A percentile compares a stretch with the other conserved stretches of the same genome.
Conservation (phyloP, 176 grass and related monocot genomes). For the Carex littledalei region DNA sequence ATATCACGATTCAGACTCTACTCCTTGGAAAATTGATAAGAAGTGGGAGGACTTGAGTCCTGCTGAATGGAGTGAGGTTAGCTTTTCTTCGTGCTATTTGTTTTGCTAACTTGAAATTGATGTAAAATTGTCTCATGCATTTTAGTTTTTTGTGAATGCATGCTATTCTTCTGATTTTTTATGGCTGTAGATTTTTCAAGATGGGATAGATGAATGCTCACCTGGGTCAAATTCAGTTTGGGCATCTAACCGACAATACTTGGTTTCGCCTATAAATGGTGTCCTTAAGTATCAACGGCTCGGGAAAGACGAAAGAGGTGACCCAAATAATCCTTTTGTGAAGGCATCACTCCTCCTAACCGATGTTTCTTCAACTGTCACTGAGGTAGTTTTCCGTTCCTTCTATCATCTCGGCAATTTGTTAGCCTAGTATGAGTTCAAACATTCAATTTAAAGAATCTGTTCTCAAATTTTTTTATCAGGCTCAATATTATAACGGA, state of each 20-base stretch:
- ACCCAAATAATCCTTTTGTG: constrained; percentile 64
- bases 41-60: constrained; percentile 95
- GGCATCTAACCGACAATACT: constrained; percentile 67
- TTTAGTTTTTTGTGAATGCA: not conserved
- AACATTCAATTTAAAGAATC: constrained; percentile 3
- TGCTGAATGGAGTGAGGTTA: constrained; percentile 81
- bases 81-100: constrained; percentile 8
- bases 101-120: not conserved
- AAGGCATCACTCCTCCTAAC: constrained; percentile 84
- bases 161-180: constrained; percentile 3
- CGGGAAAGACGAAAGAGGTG: constrained; percentile 77
- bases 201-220: constrained; percentile 60
- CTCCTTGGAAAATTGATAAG: constrained; percentile 70
- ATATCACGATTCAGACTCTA: constrained; percentile 87
- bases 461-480: constrained; percentile 31
- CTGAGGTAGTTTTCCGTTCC: constrained; percentile 53
- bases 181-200: constrained; percentile 72
- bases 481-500: constrained; percentile 95
- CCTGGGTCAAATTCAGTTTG: constrained; percentile 35
- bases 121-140: not conserved
- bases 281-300: constrained; percentile 94
- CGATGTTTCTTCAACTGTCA: constrained; percentile 87
- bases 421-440: not conserved
- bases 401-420: constrained; percentile 15
- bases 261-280: constrained; percentile 98